Conservation (phyloP, 1,284 basidiomycete genomes). For the Somion occarium region DNA sequence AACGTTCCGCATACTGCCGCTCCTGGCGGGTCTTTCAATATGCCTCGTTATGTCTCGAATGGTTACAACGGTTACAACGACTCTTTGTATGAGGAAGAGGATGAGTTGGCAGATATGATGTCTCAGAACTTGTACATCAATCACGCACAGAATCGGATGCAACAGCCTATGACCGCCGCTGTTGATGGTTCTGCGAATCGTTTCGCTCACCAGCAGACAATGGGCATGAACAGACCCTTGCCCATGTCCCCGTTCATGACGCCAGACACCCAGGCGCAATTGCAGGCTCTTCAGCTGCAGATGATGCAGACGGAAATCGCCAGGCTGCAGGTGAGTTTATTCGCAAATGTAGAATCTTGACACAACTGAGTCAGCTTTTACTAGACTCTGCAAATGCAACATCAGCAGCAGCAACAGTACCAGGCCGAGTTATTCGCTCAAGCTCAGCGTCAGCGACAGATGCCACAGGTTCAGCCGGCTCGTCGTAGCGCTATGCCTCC, state of each 20-base stretch:
- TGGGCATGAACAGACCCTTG: slow-evolving; percentile 37
- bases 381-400: slow-evolving; percentile 51
- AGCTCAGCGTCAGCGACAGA: slow-evolving; percentile 29
- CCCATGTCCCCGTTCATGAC: slow-evolving; percentile 52
- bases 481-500: slow-evolving; percentile 52
- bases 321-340: slow-evolving; percentile 60
- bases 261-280: slow-evolving; percentile 38
- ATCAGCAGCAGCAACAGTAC: slow-evolving; percentile 61
- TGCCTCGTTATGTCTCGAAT: slow-evolving; percentile 37
- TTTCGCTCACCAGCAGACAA: slow-evolving; percentile 55
- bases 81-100: slow-evolving; percentile 50
- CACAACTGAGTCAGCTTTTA: slow-evolving; percentile 2
- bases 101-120: slow-evolving; percentile 53
- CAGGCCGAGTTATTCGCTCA: slow-evolving; percentile 51
- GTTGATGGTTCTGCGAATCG: slow-evolving; percentile 62
- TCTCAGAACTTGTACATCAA: slow-evolving; percentile 38
- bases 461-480: slow-evolving; percentile 28
- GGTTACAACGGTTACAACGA: slow-evolving; percentile 32
- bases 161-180: slow-evolving; percentile 59
- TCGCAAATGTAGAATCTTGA: slow-evolving; percentile 1
- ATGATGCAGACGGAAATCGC: slow-evolving; percentile 78
- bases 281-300: slow-evolving; percentile 69
- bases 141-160: slow-evolving; percentile 34
- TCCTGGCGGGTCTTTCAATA: slow-evolving; percentile 55
- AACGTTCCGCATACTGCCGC: slow-evolving; percentile 64